Evolutionary conservation across 2,329 filamentous ascomycete genomes (phyloP).

Genomic region (Aspergillus sp.): DNA sequence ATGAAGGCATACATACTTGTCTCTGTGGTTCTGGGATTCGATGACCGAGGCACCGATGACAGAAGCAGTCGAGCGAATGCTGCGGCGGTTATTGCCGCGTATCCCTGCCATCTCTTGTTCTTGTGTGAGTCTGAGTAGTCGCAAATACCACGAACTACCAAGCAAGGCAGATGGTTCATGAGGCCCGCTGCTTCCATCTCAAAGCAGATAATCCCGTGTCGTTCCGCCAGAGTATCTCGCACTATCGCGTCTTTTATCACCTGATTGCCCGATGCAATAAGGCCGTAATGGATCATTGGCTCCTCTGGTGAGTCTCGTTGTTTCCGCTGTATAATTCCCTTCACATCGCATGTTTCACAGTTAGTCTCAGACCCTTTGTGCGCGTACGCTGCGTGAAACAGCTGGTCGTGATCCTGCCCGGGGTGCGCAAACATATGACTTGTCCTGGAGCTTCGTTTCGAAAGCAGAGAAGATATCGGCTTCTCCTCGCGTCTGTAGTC

Average conservation of each 20-base stretch:
- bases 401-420: too few species aligned
- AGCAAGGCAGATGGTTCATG: constrained; percentile 8
- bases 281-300: background rate
- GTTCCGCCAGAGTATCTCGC: background rate
- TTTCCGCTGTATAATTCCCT: too few species aligned
- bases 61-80: background rate
- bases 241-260: background rate
- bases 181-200: background rate
- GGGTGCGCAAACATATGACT: too few species aligned
- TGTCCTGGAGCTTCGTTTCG: background rate
- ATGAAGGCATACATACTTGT: too few species aligned
- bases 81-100: background rate
- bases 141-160: constrained; percentile 19
- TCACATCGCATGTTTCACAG: too few species aligned
- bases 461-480: background rate
- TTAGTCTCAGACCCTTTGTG: too few species aligned
- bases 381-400: too few species aligned
- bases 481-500: background rate
- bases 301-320: too few species aligned
- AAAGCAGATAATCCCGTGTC: constrained; percentile 2
- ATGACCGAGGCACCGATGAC: too few species aligned
- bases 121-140: constrained; percentile 19
- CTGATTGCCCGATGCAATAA: constrained; percentile 8
- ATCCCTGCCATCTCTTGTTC: constrained; percentile 1
- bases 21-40: too few species aligned